Evolutionary conservation across 306 rosid genomes (phyloP).

Genomic region (Senna tora): DNA sequence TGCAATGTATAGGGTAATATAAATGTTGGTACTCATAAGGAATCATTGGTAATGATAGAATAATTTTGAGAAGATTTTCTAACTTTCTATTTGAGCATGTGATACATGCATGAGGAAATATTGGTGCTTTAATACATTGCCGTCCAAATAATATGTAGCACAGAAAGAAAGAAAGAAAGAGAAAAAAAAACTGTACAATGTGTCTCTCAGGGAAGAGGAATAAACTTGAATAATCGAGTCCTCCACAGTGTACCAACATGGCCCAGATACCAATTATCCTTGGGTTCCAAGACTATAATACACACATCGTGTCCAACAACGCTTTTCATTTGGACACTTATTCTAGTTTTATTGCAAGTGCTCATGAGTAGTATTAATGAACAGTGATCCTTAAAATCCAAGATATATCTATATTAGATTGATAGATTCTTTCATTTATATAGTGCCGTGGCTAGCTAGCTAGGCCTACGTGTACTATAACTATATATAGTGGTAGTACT

Average conservation of each 20-base stretch:
- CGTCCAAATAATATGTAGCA: not conserved
- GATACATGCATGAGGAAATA: not conserved
- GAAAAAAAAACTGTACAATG: not conserved
- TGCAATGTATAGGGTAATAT: too few relatives aligned
- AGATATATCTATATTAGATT: constrained; percentile 5
- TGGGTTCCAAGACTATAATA: not conserved
- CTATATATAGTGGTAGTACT: not conserved
- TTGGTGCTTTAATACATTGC: not conserved
- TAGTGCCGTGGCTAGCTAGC: not conserved
- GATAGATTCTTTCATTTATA: not conserved
- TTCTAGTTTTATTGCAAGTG: too few relatives aligned
- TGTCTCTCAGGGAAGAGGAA: constrained; percentile 5
- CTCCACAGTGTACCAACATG: constrained; percentile 20
- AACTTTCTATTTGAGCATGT: constrained; percentile 24
- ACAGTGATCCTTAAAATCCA: constrained; percentile 10
- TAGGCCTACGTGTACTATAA: not conserved
- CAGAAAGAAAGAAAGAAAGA: too few relatives aligned
- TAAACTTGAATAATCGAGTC: constrained; percentile 30
- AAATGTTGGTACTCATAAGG: too few relatives aligned
- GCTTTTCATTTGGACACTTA: not conserved
- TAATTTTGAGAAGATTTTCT: not conserved
- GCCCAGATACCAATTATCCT: constrained; percentile 33
- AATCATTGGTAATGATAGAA: not conserved
- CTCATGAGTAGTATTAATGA: too few relatives aligned
- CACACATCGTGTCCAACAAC: not conserved